Evolutionary conservation across 73 alveolate species (phyloP).

Genomic region (Paramecium biaurelia): DNA sequence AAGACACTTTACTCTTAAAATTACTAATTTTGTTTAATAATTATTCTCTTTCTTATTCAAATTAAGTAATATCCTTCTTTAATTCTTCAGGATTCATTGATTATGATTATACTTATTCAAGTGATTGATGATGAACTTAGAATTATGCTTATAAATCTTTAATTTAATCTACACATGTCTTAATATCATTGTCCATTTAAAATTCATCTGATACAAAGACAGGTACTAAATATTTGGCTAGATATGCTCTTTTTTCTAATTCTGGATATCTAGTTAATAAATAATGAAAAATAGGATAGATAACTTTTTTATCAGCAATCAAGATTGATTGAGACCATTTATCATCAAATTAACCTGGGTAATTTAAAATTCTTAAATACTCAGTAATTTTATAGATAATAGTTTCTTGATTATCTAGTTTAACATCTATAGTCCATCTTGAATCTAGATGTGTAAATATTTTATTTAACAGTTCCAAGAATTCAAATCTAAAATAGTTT

Average conservation of each 20-base stretch:
- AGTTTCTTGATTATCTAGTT: constrained; percentile 23
- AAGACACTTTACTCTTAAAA: constrained; percentile 75
- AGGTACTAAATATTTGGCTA: constrained; percentile 87
- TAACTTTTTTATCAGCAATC: constrained; percentile 88
- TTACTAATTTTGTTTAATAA: constrained; percentile 82
- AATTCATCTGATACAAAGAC: constrained; percentile 86
- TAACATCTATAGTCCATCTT: constrained; percentile 12
- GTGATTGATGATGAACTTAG: constrained; percentile 79
- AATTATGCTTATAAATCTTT: constrained; percentile 92
- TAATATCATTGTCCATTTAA: constrained; percentile 88
- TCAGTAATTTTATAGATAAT: not conserved
- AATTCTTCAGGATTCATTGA: constrained; percentile 90
- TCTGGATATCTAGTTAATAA: constrained; percentile 82
- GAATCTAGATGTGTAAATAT: not conserved
- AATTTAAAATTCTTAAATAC: constrained; percentile 22
- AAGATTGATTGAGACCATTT: constrained; percentile 62
- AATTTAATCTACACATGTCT: constrained; percentile 76
- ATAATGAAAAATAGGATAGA: constrained; percentile 86
- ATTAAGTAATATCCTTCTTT: constrained; percentile 88
- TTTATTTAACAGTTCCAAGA: constrained; percentile 27
- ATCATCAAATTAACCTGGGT: constrained; percentile 21
- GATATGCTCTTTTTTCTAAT: constrained; percentile 86
- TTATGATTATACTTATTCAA: constrained; percentile 58
- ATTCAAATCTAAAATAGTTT: constrained; percentile 29
- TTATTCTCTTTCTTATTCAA: constrained; percentile 93